phyloP scores from a whole-genome alignment of 2,329 filamentous ascomycete genomes.

The Neonectria punicea region DNA sequence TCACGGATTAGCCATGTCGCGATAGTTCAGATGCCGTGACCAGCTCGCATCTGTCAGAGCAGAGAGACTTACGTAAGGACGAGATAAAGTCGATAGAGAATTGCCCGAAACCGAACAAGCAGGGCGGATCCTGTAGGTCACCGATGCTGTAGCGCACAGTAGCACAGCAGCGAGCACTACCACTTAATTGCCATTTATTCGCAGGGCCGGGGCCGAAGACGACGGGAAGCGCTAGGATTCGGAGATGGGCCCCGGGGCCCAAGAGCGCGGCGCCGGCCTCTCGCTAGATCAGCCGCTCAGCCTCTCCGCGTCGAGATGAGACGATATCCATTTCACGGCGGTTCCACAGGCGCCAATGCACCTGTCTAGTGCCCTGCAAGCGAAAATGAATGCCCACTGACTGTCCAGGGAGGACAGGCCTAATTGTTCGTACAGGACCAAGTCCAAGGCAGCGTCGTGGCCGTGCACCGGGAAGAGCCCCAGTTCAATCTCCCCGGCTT shows the following conservation, averaged over 20 bases:
- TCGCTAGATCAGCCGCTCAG: slow-evolving; percentile 17
- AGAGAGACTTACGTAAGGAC: background rate
- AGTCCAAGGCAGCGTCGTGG: slow-evolving; percentile 10
- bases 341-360: slow-evolving; percentile 4
- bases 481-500: slow-evolving; percentile 24
- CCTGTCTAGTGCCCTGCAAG: background rate
- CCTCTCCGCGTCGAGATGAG: slow-evolving; percentile 12
- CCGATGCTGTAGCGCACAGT: background rate
- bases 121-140: background rate
- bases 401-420: too few species aligned
- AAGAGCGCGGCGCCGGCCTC: slow-evolving; percentile 16
- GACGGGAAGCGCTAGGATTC: slow-evolving; percentile 11
- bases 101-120: background rate
- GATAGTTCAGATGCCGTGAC: background rate
- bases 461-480: slow-evolving; percentile 26
- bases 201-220: slow-evolving; percentile 1
- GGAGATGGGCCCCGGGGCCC: slow-evolving; percentile 7
- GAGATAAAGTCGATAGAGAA: background rate
- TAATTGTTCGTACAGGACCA: too few species aligned
- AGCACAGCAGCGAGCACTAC: too few species aligned
- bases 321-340: background rate
- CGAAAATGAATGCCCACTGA: background rate
- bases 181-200: background rate
- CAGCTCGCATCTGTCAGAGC: background rate
- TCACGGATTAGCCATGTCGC: background rate